phyloP scores from a whole-genome alignment of 257 asterid species.

The Ballota nigra region DNA sequence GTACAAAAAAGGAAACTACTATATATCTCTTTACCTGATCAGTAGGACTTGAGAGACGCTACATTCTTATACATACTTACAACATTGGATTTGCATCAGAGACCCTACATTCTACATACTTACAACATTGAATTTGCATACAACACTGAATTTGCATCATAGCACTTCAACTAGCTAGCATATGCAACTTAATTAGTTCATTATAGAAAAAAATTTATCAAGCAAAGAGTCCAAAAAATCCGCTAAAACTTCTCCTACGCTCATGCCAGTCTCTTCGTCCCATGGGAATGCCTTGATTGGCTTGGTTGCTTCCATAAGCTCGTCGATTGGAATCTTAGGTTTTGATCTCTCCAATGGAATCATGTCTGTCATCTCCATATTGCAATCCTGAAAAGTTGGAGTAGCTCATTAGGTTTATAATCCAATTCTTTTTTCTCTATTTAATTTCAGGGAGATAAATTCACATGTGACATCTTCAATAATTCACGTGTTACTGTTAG shows the following conservation, averaged over 20 bases:
- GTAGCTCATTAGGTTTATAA: too few species aligned
- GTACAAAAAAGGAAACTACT: too few species aligned
- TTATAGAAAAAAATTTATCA: slow-evolving; percentile 24
- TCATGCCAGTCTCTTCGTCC: slow-evolving; percentile 55
- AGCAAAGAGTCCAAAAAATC: slow-evolving; percentile 36
- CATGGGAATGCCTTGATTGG: slow-evolving; percentile 56
- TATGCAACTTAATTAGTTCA: slow-evolving; percentile 13
- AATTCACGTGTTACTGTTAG: too few species aligned
- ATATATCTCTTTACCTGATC: not conserved
- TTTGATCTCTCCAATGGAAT: slow-evolving; percentile 49
- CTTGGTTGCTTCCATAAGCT: slow-evolving; percentile 58
- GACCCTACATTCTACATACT: too few species aligned
- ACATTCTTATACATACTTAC: too few species aligned
- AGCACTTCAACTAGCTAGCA: not conserved
- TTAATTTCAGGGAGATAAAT: too few species aligned
- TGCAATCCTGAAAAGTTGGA: slow-evolving; percentile 34
- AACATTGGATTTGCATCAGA: too few species aligned
- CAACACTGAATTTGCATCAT: not conserved
- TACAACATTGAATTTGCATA: too few species aligned
- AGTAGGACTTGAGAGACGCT: too few species aligned
- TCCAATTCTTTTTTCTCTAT: too few species aligned
- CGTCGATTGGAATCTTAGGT: slow-evolving; percentile 47
- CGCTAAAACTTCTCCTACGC: slow-evolving; percentile 41
- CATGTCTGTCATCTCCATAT: slow-evolving; percentile 26
- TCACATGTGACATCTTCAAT: too few species aligned